phyloP scores from a whole-genome alignment of 495 filamentous ascomycete species.

The Penicillium robsamsonii region DNA sequence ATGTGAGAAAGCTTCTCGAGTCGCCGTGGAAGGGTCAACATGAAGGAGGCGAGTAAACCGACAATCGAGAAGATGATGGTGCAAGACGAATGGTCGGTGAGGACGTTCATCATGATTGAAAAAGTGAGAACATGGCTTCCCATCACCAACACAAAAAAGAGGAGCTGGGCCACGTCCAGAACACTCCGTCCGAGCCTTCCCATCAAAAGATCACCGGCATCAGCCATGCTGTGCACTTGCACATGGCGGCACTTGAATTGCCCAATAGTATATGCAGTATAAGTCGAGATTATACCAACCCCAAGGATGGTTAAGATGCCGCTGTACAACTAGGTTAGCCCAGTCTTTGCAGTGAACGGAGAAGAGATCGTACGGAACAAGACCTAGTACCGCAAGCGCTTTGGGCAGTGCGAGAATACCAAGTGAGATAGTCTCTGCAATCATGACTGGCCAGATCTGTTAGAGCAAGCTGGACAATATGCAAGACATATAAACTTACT shows the following conservation, averaged over 20 bases:
- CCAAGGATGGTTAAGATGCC: conserved; percentile 55
- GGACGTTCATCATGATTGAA: conserved; percentile 64
- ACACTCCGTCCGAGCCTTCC: conserved; percentile 57
- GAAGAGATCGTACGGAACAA: conserved; percentile 43
- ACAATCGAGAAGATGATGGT: conserved; percentile 60
- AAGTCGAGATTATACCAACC: conserved; percentile 64
- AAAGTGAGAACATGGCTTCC: conserved; percentile 73
- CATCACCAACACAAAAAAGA: conserved; percentile 68
- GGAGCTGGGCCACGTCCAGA: conserved; percentile 54
- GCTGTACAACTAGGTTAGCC: conserved; percentile 53
- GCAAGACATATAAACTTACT: conserved; percentile 16
- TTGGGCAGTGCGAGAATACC: conserved; percentile 58
- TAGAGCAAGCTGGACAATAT: background rate
- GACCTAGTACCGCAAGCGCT: conserved; percentile 56
- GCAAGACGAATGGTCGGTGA: conserved; percentile 60
- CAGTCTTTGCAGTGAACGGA: conserved; percentile 11
- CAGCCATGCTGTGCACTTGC: conserved; percentile 62
- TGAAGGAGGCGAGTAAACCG: conserved; percentile 57
- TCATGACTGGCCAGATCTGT: conserved; percentile 44
- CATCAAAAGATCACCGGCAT: conserved; percentile 61
- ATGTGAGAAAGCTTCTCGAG: conserved; percentile 53
- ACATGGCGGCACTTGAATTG: conserved; percentile 66
- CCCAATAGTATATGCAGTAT: conserved; percentile 67
- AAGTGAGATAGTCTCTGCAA: conserved; percentile 64
- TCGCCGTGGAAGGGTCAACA: conserved; percentile 60